Conservation (phyloP, 2,329 filamentous ascomycete species). For the Plenodomus biglobosus region DNA sequence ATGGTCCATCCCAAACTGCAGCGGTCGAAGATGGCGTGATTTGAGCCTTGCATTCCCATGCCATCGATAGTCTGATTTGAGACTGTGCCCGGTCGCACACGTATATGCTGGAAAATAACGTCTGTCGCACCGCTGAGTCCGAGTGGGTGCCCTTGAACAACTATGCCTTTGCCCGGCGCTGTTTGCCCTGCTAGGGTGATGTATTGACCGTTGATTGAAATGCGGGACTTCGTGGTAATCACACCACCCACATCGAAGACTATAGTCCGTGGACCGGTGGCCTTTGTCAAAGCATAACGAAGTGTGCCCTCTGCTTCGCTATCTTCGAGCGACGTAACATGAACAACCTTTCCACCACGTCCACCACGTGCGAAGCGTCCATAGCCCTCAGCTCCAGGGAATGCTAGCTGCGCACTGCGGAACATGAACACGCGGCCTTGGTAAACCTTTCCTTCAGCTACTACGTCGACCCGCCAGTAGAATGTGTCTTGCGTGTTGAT, state of each 20-base stretch:
- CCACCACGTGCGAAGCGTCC: conserved; percentile 42
- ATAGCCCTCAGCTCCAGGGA: conserved; percentile 45
- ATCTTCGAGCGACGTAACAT: conserved; percentile 44
- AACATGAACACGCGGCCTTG: conserved; percentile 35
- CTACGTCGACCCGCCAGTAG: conserved; percentile 39
- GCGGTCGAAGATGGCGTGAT: conserved; percentile 41
- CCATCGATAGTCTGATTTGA: conserved; percentile 39
- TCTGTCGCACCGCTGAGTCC: conserved; percentile 38
- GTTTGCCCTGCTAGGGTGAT: conserved; percentile 23
- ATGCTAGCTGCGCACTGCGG: conserved; percentile 40
- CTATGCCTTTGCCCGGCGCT: conserved; percentile 21
- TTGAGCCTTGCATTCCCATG: conserved; percentile 42
- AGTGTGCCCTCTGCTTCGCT: conserved; percentile 37
- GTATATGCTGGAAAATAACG: conserved; percentile 21
- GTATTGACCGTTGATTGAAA: conserved; percentile 17
- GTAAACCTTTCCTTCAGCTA: conserved; percentile 15
- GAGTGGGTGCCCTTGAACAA: conserved; percentile 34
- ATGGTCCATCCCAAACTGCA: conserved; percentile 43
- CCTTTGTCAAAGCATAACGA: conserved; percentile 39
- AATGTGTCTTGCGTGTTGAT: conserved; percentile 24
- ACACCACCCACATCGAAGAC: conserved; percentile 22
- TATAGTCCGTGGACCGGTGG: conserved; percentile 17
- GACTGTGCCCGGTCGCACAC: conserved; percentile 36
- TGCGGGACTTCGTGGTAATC: conserved; percentile 19
- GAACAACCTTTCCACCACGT: conserved; percentile 42